Base-by-base conservation (phyloP, 805 yeast genomes). In the Pichia membranifaciens region DNA sequence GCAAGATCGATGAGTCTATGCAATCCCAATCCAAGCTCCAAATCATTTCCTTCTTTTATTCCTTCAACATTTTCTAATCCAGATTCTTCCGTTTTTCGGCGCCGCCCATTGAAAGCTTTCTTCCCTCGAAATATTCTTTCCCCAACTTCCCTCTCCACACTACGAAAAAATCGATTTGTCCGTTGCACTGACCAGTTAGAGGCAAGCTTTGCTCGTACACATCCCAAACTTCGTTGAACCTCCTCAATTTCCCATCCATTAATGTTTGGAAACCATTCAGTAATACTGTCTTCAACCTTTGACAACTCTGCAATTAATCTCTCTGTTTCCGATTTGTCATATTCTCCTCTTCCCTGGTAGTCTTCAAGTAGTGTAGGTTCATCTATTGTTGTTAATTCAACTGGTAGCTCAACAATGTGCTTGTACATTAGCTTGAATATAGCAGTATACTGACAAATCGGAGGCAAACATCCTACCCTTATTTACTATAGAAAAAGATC, bases 1-100 rank as follows among this genome's bases (percentile, higher is more conserved):
- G 79, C 77, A 22, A 69, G 46, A 8, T 57, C 58, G 17, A 72
- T 55, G 20, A 72, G 46, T 18, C 50, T 50, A 18, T 47, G 35
- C 22, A 57, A 32, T 5, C 61, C 53, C 8, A 64, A 49, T 20
- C 53, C 51, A 13, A 48, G 31, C 35, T 33, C 40, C 21, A 36
- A 16, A 23, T 29, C 41, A 39, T 18, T 45, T 47, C 23, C 32
- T 39, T 16, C 45, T 25, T 25, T 25, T 25, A 25, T 10, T 8
- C 29, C 29, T 25, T 25, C 29, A 8, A 25, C 7, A 25, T 25
- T 25, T 25, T 25, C 29, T 25, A 25, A 10, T 25, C 29, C 29
- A 25, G 10, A 25, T 25, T 25, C 29, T 25, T 25, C 10, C 10
- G 29, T 25, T 25, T 10, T 25, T 25, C 29, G 29, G 10, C 29